Evolutionary conservation across 768 basidiomycete genomes (phyloP), one percentile per base, ranked within the genome.

Genomic region (Cystofilobasidium bisporidii): DNA sequence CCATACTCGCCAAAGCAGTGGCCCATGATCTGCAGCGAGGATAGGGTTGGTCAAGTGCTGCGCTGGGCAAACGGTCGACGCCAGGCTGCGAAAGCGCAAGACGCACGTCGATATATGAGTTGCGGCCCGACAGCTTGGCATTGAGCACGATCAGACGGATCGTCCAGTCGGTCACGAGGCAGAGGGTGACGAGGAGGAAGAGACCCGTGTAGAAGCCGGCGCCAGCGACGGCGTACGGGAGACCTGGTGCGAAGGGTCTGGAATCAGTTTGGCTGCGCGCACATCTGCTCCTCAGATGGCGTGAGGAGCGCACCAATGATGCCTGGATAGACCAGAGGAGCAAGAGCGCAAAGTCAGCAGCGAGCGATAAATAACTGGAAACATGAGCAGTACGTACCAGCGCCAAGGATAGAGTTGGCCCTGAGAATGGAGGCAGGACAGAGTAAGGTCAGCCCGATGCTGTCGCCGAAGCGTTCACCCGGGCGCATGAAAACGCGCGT

Each of bases 371-470:
- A n/a, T n/a, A n/a, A n/a, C n/a, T n/a, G n/a, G n/a, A 66, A 18
- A 22, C 0, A 64, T 9, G 40, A 41, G 40, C 40, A 41, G 10
- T 5, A 43, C 74, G 53, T 58, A 71, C 72, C 77, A 74, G 93
- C 93, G 50, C 93, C 93, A 18, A 97, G 79, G 40, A 98, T 96
- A 1, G 89, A 91, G 75, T 98, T 97, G 26, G 91, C 88, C 94
- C 96, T 96, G 75, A 93, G 89, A 26, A 89, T n/a, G 87, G 67
- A 89, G 11, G 36, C 6, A 6, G 6, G 36, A 6, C 36, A 36
- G 12, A 12, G 6, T 12, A 12, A 12, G 36, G 36, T 36, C 36
- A 36, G 36, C 36, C 36, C 12, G 36, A 5, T 36, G 36, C 36
- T 36, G 36, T 12, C 36, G 36, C 6, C n/a, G n/a, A n/a, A n/a